Percentiles rank a stretch among this genome's conserved stretches.
phyloP scores from a whole-genome alignment of 1,284 basidiomycete species.

The Schizophyllum commune region DNA sequence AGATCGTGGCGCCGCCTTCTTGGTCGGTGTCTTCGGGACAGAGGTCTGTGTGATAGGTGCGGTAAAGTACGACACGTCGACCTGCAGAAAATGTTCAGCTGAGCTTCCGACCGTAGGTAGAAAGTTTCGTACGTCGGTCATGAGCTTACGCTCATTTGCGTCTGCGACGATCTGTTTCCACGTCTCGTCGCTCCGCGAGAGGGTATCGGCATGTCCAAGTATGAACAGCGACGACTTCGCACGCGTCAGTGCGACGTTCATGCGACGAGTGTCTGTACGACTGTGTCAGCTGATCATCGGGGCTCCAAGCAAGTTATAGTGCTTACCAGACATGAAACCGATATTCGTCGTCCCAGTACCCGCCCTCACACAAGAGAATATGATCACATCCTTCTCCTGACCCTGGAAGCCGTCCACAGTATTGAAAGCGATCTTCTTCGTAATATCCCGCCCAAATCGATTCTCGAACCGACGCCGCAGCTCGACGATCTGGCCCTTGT shows the following conservation, averaged over 20 bases:
- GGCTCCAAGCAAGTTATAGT: constrained; percentile 1
- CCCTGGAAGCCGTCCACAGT: constrained; percentile 99
- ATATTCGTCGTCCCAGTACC: constrained; percentile 75
- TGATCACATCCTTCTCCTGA: constrained; percentile 96
- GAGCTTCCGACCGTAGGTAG: not conserved
- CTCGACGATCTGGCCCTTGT: constrained; percentile 84
- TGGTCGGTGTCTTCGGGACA: not conserved
- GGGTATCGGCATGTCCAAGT: constrained; percentile 82
- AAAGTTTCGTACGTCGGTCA: constrained; percentile 42
- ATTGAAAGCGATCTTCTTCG: constrained; percentile 83
- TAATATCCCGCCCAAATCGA: constrained; percentile 69
- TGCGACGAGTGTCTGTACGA: constrained; percentile 67
- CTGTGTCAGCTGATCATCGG: not conserved
- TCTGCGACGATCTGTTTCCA: constrained; percentile 80
- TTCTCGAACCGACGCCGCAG: constrained; percentile 66
- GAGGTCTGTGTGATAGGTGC: constrained; percentile 10
- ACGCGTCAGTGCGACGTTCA: constrained; percentile 97
- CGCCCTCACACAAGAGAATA: constrained; percentile 89
- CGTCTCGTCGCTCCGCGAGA: constrained; percentile 75
- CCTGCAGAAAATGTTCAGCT: constrained; percentile 12
- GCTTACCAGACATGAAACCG: constrained; percentile 80
- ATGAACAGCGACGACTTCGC: constrained; percentile 93
- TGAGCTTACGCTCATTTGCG: constrained; percentile 48
- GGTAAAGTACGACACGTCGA: constrained; percentile 28
- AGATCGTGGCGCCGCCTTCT: not conserved